Evolutionary conservation across 2,329 filamentous ascomycete genomes (phyloP).

Genomic region (Phialophora verrucosa): DNA sequence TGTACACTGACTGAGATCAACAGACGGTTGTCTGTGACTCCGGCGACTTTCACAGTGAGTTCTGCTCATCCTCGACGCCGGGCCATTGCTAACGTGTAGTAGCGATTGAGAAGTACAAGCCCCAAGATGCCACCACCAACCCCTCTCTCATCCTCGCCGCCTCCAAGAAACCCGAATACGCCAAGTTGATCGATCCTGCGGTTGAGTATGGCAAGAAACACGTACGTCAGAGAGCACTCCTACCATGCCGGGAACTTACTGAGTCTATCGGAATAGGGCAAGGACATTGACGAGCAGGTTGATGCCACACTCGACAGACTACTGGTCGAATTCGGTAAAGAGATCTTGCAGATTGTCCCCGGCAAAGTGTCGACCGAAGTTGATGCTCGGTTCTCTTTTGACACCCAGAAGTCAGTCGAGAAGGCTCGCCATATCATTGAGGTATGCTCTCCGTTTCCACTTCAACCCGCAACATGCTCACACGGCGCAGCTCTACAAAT

Average conservation of each 20-base stretch:
- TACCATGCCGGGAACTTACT: conserved; percentile 11
- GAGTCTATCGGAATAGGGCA: conserved; percentile 51
- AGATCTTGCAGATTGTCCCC: conserved; percentile 95
- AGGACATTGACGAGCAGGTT: conserved; percentile 76
- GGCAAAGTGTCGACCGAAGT: conserved; percentile 99
- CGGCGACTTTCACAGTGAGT: conserved; percentile 83
- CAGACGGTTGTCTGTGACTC: conserved; percentile 97
- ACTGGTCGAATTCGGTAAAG: conserved; percentile 95
- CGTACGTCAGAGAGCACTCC: conserved; percentile 51
- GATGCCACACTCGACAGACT: conserved; percentile 90
- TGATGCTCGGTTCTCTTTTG: conserved; percentile 93
- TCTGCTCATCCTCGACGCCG: conserved; percentile 1
- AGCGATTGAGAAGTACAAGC: conserved; percentile 99
- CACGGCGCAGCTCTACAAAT: conserved; percentile 80
- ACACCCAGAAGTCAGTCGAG: conserved; percentile 86
- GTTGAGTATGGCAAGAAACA: conserved; percentile 83
- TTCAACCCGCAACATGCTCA: background rate
- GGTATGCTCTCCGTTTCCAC: conserved; percentile 58
- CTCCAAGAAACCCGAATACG: conserved; percentile 97
- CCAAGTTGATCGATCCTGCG: conserved; percentile 84
- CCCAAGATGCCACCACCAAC: conserved; percentile 99
- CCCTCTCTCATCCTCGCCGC: conserved; percentile 97
- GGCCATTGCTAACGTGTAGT: conserved; percentile 45
- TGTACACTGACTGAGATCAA: conserved; percentile 26
- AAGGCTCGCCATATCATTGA: conserved; percentile 98